A percentile compares a stretch with the other conserved stretches of the same genome.
These are phyloP conservation scores for Arabidopsis lyrata DNA, from an alignment of 441 rosid genomes.

Conservation along the genomic window DNA sequence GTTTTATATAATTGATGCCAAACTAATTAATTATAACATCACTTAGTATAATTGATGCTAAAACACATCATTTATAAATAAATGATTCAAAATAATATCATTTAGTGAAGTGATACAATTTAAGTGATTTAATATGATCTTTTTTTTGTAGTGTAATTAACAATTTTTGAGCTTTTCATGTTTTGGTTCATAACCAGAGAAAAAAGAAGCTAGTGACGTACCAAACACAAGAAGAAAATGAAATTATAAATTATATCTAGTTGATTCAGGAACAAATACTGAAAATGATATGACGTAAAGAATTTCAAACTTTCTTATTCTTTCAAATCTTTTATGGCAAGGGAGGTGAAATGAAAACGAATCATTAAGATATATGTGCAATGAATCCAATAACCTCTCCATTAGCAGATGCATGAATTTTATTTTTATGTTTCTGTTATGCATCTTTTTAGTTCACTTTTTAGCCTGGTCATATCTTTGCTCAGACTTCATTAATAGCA, in stretches of 20 bases:
- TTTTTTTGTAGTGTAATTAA: too few species aligned
- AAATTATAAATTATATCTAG: neutral
- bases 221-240: neutral
- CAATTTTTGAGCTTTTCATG: neutral
- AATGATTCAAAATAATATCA: too few species aligned
- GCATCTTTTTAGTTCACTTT: slow-evolving; percentile 15
- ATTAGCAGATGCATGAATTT: slow-evolving; percentile 40
- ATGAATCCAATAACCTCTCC: slow-evolving; percentile 33
- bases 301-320: neutral
- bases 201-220: neutral
- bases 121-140: too few species aligned
- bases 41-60: too few species aligned
- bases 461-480: slow-evolving; percentile 38
- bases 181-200: neutral
- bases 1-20: too few species aligned
- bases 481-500: slow-evolving; percentile 23
- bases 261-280: neutral
- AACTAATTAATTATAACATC: too few species aligned
- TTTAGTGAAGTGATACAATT: too few species aligned
- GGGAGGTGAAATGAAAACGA: slow-evolving; percentile 27
- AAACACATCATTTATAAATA: too few species aligned
- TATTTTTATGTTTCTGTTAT: neutral
- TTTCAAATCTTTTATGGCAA: slow-evolving; percentile 12
- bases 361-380: slow-evolving; percentile 38
- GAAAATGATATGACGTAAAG: neutral